Evolutionary conservation across 1,284 basidiomycete species (phyloP).

Genomic region (Psilocybe mexicana): DNA sequence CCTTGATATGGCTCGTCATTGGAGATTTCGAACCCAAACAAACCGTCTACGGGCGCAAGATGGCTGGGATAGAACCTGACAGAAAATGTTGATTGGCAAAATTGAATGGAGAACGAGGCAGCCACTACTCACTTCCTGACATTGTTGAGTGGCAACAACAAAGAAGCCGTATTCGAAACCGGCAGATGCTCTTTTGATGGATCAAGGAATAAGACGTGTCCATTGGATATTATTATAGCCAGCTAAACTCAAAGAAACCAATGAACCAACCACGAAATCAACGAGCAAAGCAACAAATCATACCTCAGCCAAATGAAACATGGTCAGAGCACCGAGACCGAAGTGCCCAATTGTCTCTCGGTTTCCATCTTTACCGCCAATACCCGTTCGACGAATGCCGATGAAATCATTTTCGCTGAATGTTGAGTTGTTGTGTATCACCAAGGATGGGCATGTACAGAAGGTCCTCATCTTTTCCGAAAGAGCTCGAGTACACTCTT

Average conservation of each 20-base stretch:
- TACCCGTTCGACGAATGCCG: conserved; percentile 44
- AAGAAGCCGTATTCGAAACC: conserved; percentile 25
- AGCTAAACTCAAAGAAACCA: conserved; percentile 31
- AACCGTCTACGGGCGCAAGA: conserved; percentile 36
- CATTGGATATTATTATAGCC: conserved; percentile 45
- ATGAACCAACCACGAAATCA: background rate
- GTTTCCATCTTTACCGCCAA: conserved; percentile 42
- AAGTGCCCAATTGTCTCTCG: conserved; percentile 47
- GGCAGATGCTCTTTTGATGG: conserved; percentile 42
- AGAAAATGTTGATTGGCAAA: background rate
- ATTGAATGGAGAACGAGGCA: too few relatives aligned
- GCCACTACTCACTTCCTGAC: conserved; percentile 30
- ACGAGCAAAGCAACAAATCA: conserved; percentile 7
- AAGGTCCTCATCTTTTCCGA: conserved; percentile 34
- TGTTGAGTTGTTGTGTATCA: conserved; percentile 43
- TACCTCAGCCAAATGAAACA: conserved; percentile 53
- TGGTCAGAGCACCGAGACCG: conserved; percentile 48
- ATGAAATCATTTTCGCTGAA: conserved; percentile 44
- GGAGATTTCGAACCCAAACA: conserved; percentile 38
- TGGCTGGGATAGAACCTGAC: conserved; percentile 44
- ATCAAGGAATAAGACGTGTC: conserved; percentile 43
- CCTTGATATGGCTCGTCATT: conserved; percentile 34
- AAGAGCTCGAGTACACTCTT: conserved; percentile 25
- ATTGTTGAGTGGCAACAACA: conserved; percentile 29
- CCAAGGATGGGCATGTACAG: conserved; percentile 35